Conservation (phyloP, 345 rosid genomes). For the Cardiospermum halicacabum region DNA sequence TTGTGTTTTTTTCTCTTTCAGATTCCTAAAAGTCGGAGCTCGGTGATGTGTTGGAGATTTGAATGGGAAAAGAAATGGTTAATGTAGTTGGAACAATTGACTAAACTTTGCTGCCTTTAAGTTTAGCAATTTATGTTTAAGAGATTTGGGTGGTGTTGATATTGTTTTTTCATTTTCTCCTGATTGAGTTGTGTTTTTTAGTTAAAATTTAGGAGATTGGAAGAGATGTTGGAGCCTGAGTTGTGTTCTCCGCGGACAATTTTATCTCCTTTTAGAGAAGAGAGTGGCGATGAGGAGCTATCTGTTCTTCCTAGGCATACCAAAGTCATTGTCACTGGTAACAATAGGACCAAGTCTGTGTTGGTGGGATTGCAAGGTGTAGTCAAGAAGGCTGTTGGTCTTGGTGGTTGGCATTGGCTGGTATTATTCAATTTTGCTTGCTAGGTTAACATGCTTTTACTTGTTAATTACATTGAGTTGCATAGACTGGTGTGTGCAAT, state of each 20-base stretch:
- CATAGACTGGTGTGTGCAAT: neutral
- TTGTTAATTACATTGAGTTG: neutral
- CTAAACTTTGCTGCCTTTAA: slow-evolving; percentile 10
- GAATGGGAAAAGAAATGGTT: neutral
- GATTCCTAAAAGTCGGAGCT: slow-evolving; percentile 18
- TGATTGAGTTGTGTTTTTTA: slow-evolving; percentile 7
- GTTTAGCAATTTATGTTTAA: neutral
- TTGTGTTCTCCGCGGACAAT: slow-evolving; percentile 41
- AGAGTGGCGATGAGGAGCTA: slow-evolving; percentile 66
- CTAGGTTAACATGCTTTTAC: neutral
- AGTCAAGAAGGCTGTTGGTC: slow-evolving; percentile 74
- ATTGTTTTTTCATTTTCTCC: neutral
- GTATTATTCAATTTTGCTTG: slow-evolving; percentile 19
- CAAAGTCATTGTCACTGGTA: slow-evolving; percentile 64
- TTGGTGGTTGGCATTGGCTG: slow-evolving; percentile 89
- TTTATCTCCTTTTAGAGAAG: slow-evolving; percentile 48
- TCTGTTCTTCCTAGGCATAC: slow-evolving; percentile 71
- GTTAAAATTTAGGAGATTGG: neutral
- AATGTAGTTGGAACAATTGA: neutral
- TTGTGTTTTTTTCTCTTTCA: slow-evolving; percentile 16
- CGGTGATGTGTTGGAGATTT: neutral
- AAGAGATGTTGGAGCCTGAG: slow-evolving; percentile 41
- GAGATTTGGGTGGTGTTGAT: neutral
- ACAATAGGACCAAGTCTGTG: slow-evolving; percentile 66
- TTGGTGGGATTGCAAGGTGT: slow-evolving; percentile 69